Base-by-base conservation (phyloP, 129 eudicot genomes). In the Logfia minima region DNA sequence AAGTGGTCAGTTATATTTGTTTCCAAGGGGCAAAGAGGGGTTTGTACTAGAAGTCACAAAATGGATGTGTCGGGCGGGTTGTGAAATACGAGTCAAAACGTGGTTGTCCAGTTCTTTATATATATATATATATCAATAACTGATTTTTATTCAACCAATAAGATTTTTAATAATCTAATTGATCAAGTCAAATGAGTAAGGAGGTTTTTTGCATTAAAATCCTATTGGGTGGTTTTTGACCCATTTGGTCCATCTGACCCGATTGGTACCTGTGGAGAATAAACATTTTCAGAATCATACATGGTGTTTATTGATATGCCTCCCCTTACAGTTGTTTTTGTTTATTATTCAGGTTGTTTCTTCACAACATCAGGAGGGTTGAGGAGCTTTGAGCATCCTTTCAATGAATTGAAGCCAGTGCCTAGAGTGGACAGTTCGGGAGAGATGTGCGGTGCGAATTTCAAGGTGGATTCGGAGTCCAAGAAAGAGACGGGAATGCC, bases 381-480 rank as follows among this genome's bases (percentile, higher is more conserved):
- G 77, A 87, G 92, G 83, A 94, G 99, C 83, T 94, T 83, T 70
- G 99, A 94, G 86, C 97, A 95, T 75, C 99, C 99, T 23, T 73
- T 84, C 18, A 91, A 89, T 77, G 99, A 86, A 81, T 70, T 95
- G 84, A 95, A 95, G 83, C 80, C 99, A 0, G 99, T 91, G 89
- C 99, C 99, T 5, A 86, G 97, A 78, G 94, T 91, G 29, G 99
- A 91, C 86, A 91, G 97, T 75, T 89, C 93, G 0, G 99, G 97
- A 8, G 90, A 95, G 52, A 88, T 95, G 64, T 95, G 94, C 17
- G 99, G 99, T 71, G 87, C 92, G 55, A 89, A 85, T 68, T 95
- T 91, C 70, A 91, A 91, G 91, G 99, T 95, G 26, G 97, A 91
- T 61, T 62, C 86, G 0, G 92, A 70, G 62, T 58, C 99, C 18